Conservation (phyloP, 2,329 filamentous ascomycete genomes). For the Aspergillus spinulosporus region DNA sequence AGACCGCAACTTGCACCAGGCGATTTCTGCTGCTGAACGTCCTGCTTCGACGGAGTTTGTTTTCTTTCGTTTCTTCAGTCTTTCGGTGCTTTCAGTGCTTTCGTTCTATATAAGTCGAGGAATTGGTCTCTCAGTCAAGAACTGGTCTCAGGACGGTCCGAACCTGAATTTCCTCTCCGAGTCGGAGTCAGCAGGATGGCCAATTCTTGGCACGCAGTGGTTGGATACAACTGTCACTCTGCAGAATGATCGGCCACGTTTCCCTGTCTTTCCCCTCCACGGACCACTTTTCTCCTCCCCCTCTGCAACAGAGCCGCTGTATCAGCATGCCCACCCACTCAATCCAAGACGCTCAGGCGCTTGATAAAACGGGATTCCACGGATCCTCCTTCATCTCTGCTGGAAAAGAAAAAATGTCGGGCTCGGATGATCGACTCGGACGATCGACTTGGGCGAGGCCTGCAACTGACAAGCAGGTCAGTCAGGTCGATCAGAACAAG, state of each 20-base stretch:
- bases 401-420: not conserved
- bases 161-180: not conserved
- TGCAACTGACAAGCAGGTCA: not conserved
- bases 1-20: not conserved
- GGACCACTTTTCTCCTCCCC: not conserved
- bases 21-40: too few relatives aligned
- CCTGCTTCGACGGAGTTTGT: too few relatives aligned
- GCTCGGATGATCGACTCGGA: not conserved
- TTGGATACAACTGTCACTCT: slow-evolving; percentile 20
- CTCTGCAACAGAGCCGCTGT: slow-evolving; percentile 13
- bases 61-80: slow-evolving; percentile 2
- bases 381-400: slow-evolving; percentile 1
- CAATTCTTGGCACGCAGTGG: slow-evolving; percentile 11
- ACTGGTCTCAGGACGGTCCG: not conserved
- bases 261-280: slow-evolving; percentile 13
- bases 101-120: too few relatives aligned
- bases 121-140: not conserved
- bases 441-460: not conserved
- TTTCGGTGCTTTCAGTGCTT: not conserved
- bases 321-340: not conserved
- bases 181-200: slow-evolving; percentile 10
- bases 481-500: not conserved
- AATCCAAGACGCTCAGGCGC: slow-evolving; percentile 9
- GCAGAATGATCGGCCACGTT: slow-evolving; percentile 23
- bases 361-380: slow-evolving; percentile 4